Conservation (phyloP, 305 asterid species). For the Solanum hybrid region DNA sequence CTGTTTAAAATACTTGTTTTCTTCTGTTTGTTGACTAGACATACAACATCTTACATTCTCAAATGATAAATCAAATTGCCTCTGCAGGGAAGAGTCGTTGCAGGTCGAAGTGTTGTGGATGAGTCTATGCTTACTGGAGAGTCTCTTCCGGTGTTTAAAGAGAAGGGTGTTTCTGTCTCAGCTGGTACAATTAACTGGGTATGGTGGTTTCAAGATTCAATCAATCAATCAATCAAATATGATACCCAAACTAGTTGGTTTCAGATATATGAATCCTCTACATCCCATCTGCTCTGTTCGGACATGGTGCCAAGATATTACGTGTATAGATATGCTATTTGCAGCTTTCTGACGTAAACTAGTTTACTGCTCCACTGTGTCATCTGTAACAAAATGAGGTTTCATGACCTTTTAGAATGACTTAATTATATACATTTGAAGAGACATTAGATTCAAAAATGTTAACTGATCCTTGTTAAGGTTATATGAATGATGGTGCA, state of each 20-base stretch:
- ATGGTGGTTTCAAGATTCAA: conserved; percentile 21
- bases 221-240: neutral
- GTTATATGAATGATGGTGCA: neutral
- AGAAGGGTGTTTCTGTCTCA: conserved; percentile 68
- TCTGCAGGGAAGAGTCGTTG: conserved; percentile 75
- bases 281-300: neutral
- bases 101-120: conserved; percentile 98
- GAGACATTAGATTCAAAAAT: neutral
- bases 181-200: conserved; percentile 99
- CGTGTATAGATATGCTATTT: neutral
- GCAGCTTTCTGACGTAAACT: neutral
- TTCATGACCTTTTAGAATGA: neutral
- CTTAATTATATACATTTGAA: neutral
- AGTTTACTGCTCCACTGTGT: neutral
- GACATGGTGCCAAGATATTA: neutral
- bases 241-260: neutral
- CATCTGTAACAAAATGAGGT: neutral
- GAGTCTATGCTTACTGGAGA: conserved; percentile 99
- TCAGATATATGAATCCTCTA: neutral
- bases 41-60: conserved; percentile 17
- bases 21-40: conserved; percentile 6
- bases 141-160: conserved; percentile 92
- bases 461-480: neutral
- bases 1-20: neutral
- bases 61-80: conserved; percentile 18